Evolutionary conservation across 768 basidiomycete genomes (phyloP), one percentile per base, ranked within the genome.

Genomic region (Lactarius vividus): DNA sequence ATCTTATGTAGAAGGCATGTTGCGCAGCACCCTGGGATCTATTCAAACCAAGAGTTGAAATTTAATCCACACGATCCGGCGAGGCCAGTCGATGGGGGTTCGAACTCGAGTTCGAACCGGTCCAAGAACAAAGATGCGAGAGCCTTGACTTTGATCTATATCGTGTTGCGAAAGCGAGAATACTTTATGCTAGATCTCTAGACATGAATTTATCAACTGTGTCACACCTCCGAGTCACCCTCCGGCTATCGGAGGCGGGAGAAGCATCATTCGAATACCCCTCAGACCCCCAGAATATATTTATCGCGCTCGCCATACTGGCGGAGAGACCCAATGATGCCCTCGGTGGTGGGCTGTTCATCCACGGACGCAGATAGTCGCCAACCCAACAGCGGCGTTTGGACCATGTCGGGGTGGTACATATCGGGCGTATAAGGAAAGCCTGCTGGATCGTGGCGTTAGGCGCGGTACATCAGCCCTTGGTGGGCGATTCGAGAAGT

Each of bases 351-450:
- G 11, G 69, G 60, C 2, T 68, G 64, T 13, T 61, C 70, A 9
- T 69, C 67, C 13, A 87, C 82, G 72, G 87, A 87, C 7, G 74
- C 77, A 3, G 81, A 79, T 46, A 88, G 86, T 88, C 85, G 55
- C 81, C 82, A 16, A 83, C 80, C 82, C 81, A 87, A 58, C 86
- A 78, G 69, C 88, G 86, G 4, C 84, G 84, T 68, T 87, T 88
- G n/a, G 82, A 85, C 73, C 84, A 86, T 84, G 39, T 73, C 64
- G 83, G 82, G 33, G 86, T 73, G 1, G 68, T 67, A 55, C 71
- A 71, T 4, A 76, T 75, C 57, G 84, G 74, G 26, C 78, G 76
- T 66, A 78, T 69, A 13, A 87, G 75, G 31, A 81, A n/a, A 46
- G n/a, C 44, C 11, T 46, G n/a, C 44, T 62, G 20, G 67, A 71